Evolutionary conservation across 2,329 filamentous ascomycete species (phyloP).

Genomic region (Hypoxylon sp.): DNA sequence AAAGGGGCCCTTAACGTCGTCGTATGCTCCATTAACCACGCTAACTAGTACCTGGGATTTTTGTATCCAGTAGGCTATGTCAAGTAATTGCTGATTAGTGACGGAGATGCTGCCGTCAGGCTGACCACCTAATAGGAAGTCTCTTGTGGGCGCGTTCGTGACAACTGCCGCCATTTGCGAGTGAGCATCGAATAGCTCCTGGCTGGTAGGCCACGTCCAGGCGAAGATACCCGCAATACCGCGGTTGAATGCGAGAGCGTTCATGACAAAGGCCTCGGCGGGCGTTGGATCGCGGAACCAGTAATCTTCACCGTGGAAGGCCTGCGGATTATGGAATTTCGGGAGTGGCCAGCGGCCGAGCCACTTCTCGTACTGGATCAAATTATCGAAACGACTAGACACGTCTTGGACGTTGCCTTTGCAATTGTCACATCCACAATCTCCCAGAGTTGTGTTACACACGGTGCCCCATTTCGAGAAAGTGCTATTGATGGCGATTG

Average conservation of each 20-base stretch:
- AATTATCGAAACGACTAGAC: constrained; percentile 57
- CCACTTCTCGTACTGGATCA: constrained; percentile 58
- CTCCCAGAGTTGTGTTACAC: constrained; percentile 72
- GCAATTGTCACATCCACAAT: constrained; percentile 76
- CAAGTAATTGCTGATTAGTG: constrained; percentile 48
- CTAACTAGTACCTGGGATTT: constrained; percentile 55
- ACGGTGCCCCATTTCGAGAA: constrained; percentile 69
- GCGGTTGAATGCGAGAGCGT: constrained; percentile 62
- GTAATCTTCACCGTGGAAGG: constrained; percentile 64
- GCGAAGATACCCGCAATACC: constrained; percentile 61
- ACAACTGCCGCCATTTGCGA: constrained; percentile 59
- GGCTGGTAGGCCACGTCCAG: constrained; percentile 63
- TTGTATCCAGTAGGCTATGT: constrained; percentile 57
- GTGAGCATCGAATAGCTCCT: constrained; percentile 57
- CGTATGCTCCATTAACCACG: constrained; percentile 56
- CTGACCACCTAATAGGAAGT: constrained; percentile 58
- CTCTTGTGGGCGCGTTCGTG: constrained; percentile 55
- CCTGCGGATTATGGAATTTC: constrained; percentile 63
- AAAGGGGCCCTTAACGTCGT: constrained; percentile 38
- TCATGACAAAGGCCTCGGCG: constrained; percentile 63
- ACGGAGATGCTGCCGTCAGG: constrained; percentile 34
- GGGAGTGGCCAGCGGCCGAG: constrained; percentile 60
- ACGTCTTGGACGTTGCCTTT: constrained; percentile 67
- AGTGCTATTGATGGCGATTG: constrained; percentile 69
- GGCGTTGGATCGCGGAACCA: constrained; percentile 63